Conservation (phyloP, 768 basidiomycete genomes). For the Leucocoprinus sp. region DNA sequence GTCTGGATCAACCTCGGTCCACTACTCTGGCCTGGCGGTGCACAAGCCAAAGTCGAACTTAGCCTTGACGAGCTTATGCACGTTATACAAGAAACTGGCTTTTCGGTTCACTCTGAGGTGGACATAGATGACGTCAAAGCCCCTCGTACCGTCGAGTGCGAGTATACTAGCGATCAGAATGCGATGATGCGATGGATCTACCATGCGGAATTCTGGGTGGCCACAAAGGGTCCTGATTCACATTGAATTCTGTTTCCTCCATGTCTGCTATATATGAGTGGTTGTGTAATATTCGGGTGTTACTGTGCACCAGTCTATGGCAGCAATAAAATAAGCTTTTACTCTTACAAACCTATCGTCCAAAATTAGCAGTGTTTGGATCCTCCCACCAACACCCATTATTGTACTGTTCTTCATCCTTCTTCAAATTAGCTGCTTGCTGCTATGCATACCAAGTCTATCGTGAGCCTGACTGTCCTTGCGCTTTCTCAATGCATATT, state of each 20-base stretch:
- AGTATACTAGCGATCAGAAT: conserved; percentile 52
- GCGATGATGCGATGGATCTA: conserved; percentile 73
- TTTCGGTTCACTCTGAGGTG: conserved; percentile 28
- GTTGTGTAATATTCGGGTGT: too few relatives aligned
- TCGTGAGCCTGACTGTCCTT: conserved; percentile 31
- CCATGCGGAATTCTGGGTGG: conserved; percentile 61
- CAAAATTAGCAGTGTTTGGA: neutral
- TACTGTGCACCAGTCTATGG: too few relatives aligned
- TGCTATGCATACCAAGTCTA: conserved; percentile 41
- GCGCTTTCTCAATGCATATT: conserved; percentile 23
- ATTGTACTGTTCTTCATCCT: neutral
- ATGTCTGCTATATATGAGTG: neutral
- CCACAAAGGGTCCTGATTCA: conserved; percentile 23
- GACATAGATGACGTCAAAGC: conserved; percentile 17
- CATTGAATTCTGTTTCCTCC: neutral
- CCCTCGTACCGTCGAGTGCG: conserved; percentile 45
- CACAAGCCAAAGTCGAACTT: conserved; percentile 45
- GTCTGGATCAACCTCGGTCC: conserved; percentile 69
- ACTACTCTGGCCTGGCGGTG: conserved; percentile 53
- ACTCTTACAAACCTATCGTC: too few relatives aligned
- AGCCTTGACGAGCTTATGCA: conserved; percentile 56
- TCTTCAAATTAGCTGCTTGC: neutral
- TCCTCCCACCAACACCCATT: neutral
- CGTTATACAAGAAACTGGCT: conserved; percentile 47
- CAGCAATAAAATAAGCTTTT: too few relatives aligned